These are phyloP conservation scores for Amyloporia xantha DNA, from an alignment of 768 basidiomycete genomes.

Conservation along the genomic window DNA sequence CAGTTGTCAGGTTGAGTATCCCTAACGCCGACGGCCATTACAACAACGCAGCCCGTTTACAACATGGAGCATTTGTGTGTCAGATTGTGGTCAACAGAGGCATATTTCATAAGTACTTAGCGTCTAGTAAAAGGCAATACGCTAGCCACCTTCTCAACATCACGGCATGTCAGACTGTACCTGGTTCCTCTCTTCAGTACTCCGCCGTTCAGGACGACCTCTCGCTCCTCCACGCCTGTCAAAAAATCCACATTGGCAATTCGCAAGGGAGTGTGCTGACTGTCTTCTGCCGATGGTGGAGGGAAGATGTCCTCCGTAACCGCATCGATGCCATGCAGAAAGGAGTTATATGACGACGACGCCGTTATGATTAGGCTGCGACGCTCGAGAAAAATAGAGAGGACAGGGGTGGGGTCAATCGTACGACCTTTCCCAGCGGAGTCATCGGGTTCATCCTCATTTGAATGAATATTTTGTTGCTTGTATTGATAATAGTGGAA, in stretches of 20 bases:
- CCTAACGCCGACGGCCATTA: no score
- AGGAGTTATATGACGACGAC: slow-evolving; percentile 56
- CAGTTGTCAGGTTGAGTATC: no score
- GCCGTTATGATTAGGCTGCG: slow-evolving; percentile 79
- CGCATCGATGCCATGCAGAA: slow-evolving; percentile 79
- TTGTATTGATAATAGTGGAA: slow-evolving; percentile 78
- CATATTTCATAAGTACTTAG: slow-evolving; percentile 13
- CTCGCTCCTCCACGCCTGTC: slow-evolving; percentile 30
- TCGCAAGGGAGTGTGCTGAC: slow-evolving; percentile 4
- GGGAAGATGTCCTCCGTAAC: slow-evolving; percentile 39
- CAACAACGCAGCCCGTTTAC: no score
- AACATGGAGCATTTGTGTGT: no score
- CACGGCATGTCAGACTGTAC: slow-evolving; percentile 83
- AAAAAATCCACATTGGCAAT: slow-evolving; percentile 60
- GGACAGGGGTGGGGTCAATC: slow-evolving; percentile 58
- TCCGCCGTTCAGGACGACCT: slow-evolving; percentile 41
- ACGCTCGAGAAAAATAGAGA: slow-evolving; percentile 77
- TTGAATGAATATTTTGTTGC: slow-evolving; percentile 12
- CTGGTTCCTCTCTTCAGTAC: slow-evolving; percentile 50
- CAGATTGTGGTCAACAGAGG: no score
- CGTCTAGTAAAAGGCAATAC: slow-evolving; percentile 22
- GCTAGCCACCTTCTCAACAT: slow-evolving; percentile 57
- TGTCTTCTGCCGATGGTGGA: slow-evolving; percentile 20
- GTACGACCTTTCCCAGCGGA: slow-evolving; percentile 33
- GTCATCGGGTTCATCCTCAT: slow-evolving; percentile 2